These are phyloP conservation scores for Sisymbrium altissimum DNA, from an alignment of 345 rosid species.

Conservation along the genomic window DNA sequence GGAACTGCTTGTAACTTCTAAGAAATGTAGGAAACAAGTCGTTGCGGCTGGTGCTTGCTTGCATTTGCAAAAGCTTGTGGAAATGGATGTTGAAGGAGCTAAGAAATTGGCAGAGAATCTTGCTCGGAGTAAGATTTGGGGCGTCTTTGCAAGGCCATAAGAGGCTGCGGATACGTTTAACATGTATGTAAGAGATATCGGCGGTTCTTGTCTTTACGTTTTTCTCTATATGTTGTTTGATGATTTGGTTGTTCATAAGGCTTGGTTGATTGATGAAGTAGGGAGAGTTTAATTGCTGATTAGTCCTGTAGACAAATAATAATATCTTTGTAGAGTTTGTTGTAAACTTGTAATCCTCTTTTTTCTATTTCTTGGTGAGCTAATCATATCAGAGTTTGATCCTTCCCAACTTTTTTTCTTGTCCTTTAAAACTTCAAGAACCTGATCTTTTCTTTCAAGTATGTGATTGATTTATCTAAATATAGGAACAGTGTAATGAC, in stretches of 20 bases:
- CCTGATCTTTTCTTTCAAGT: slow-evolving; percentile 23
- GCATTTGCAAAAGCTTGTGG: slow-evolving; percentile 71
- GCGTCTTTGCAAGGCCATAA: slow-evolving; percentile 60
- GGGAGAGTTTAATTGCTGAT: slow-evolving; percentile 33
- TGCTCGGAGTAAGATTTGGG: slow-evolving; percentile 79
- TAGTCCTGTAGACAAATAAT: slow-evolving; percentile 22
- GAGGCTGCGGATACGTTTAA: slow-evolving; percentile 2
- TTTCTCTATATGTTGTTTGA: slow-evolving; percentile 7
- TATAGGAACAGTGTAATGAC: neutral
- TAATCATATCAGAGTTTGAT: slow-evolving; percentile 31
- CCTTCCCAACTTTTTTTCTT: neutral
- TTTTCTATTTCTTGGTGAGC: neutral
- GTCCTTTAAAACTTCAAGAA: neutral
- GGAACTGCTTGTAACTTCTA: slow-evolving; percentile 60
- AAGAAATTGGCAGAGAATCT: slow-evolving; percentile 70
- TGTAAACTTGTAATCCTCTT: slow-evolving; percentile 1
- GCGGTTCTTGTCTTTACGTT: slow-evolving; percentile 3
- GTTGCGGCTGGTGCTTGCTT: slow-evolving; percentile 67
- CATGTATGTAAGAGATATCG: slow-evolving; percentile 43
- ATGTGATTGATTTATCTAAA: neutral
- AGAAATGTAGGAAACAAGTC: slow-evolving; percentile 74
- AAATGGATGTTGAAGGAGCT: slow-evolving; percentile 76
- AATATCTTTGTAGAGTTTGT: slow-evolving; percentile 30
- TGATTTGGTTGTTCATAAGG: slow-evolving; percentile 46
- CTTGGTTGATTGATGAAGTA: slow-evolving; percentile 37